Conservation (phyloP, 768 basidiomycete genomes). For the Lactarius akahatsu region DNA sequence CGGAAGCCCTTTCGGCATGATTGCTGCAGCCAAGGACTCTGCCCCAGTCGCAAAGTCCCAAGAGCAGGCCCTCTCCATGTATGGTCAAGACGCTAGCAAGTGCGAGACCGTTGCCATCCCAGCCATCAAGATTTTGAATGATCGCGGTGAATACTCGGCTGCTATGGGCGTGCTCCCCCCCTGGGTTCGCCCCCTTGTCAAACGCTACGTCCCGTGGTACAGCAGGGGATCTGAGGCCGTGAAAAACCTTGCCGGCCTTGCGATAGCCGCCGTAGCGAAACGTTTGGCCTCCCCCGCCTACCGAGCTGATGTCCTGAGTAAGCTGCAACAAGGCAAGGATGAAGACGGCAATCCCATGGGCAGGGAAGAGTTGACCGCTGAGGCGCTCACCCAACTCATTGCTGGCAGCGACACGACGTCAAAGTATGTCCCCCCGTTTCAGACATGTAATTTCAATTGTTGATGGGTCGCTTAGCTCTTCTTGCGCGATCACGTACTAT, state of each 20-base stretch:
- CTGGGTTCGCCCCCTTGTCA: slow-evolving; percentile 37
- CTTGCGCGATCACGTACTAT: slow-evolving; percentile 86
- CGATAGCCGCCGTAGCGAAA: slow-evolving; percentile 52
- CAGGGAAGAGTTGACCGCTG: slow-evolving; percentile 80
- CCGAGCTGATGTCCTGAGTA: slow-evolving; percentile 76
- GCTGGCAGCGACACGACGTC: slow-evolving; percentile 93
- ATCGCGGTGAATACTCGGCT: slow-evolving; percentile 45
- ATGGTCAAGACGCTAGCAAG: slow-evolving; percentile 45
- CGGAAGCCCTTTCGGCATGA: slow-evolving; percentile 85
- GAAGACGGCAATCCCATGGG: slow-evolving; percentile 80
- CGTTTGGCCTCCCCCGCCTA: slow-evolving; percentile 69
- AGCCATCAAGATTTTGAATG: slow-evolving; percentile 67
- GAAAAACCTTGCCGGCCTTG: slow-evolving; percentile 39
- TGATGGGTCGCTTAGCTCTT: slow-evolving; percentile 53
- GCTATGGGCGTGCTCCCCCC: slow-evolving; percentile 42
- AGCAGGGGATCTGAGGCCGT: slow-evolving; percentile 36
- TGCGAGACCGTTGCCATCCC: slow-evolving; percentile 62
- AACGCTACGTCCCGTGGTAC: slow-evolving; percentile 40
- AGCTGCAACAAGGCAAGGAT: slow-evolving; percentile 76
- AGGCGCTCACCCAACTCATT: slow-evolving; percentile 82
- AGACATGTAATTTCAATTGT: slow-evolving; percentile 1
- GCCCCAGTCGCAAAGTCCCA: slow-evolving; percentile 63
- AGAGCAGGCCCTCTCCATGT: slow-evolving; percentile 49
- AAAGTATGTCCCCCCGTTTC: slow-evolving; percentile 54
- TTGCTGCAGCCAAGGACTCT: slow-evolving; percentile 68